These are phyloP conservation scores for Penicillium capsulatum DNA, from an alignment of 2,329 filamentous ascomycete species.

Conservation along the genomic window DNA sequence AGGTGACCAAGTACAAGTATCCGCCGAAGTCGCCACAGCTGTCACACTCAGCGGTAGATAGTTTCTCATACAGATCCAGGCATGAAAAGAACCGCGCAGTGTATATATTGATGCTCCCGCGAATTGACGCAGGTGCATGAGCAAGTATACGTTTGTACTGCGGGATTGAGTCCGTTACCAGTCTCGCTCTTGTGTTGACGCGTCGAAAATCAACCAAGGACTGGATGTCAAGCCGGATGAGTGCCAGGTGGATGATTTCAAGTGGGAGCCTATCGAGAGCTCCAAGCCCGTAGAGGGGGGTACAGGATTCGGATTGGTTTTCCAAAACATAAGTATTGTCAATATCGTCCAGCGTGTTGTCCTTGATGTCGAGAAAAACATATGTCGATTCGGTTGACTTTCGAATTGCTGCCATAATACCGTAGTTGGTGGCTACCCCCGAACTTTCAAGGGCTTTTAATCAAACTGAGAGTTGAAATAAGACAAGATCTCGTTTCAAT, in stretches of 20 bases:
- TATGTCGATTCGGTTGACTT: conserved; percentile 12
- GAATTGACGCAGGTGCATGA: conserved; percentile 26
- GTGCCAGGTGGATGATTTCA: conserved; percentile 28
- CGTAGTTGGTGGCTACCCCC: too few species aligned
- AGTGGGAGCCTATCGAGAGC: conserved; percentile 27
- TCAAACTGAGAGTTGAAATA: too few species aligned
- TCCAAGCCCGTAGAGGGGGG: conserved; percentile 14
- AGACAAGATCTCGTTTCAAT: too few species aligned
- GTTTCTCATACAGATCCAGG: conserved; percentile 30
- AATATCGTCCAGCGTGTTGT: conserved; percentile 11
- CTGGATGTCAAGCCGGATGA: conserved; percentile 30
- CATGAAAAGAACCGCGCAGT: conserved; percentile 27
- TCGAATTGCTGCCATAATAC: conserved; percentile 5
- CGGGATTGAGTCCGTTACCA: conserved; percentile 35
- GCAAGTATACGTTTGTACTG: conserved; percentile 32
- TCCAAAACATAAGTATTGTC: conserved; percentile 19
- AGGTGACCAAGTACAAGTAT: conserved; percentile 14
- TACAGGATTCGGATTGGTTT: conserved; percentile 6
- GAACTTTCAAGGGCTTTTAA: too few species aligned
- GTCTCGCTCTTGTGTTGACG: conserved; percentile 35
- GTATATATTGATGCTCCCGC: conserved; percentile 33
- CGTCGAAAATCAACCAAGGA: conserved; percentile 35
- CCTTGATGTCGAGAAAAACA: conserved; percentile 7
- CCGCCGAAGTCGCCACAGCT: conserved; percentile 37
- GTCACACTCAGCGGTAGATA: conserved; percentile 32